phyloP scores from a whole-genome alignment of 2,329 filamentous ascomycete species.

The Neobulgaria alba region DNA sequence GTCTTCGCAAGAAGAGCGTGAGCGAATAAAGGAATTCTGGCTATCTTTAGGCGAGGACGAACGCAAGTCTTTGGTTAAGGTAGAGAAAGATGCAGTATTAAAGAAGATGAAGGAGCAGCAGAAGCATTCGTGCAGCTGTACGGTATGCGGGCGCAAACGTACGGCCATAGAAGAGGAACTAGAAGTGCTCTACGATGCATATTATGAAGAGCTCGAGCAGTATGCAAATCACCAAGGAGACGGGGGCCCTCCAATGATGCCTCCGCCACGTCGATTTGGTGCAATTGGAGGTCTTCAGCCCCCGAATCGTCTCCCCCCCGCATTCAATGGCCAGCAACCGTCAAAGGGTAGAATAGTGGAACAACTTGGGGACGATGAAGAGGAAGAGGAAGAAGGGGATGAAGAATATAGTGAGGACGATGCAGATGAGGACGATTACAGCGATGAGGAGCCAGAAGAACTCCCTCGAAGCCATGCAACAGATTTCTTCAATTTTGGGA shows the following conservation, averaged over 20 bases:
- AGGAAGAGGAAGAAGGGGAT: conserved; percentile 41
- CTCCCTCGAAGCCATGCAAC: conserved; percentile 58
- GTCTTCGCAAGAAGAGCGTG: conserved; percentile 84
- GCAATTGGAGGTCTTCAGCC: conserved; percentile 46
- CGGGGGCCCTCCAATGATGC: conserved; percentile 60
- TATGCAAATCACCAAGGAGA: conserved; percentile 83
- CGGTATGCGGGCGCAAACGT: conserved; percentile 90
- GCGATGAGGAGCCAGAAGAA: conserved; percentile 55
- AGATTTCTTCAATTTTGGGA: conserved; percentile 96
- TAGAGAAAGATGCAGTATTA: conserved; percentile 95
- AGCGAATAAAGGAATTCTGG: conserved; percentile 98
- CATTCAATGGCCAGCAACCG: conserved; percentile 58
- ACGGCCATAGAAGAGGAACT: conserved; percentile 97
- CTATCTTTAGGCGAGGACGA: conserved; percentile 88
- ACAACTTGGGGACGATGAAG: conserved; percentile 41
- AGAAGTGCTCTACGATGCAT: conserved; percentile 94
- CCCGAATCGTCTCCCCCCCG: conserved; percentile 47
- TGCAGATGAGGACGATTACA: conserved; percentile 58
- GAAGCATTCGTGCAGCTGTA: conserved; percentile 97
- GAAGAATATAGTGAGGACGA: conserved; percentile 40
- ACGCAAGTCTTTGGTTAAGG: conserved; percentile 89
- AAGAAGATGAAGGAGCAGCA: conserved; percentile 99
- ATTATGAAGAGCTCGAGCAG: conserved; percentile 95
- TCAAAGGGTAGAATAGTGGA: conserved; percentile 67
- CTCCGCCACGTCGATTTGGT: conserved; percentile 55